These are phyloP conservation scores for Vanderwaltozyma verrucispora DNA, from an alignment of 805 yeast species.

Conservation along the genomic window DNA sequence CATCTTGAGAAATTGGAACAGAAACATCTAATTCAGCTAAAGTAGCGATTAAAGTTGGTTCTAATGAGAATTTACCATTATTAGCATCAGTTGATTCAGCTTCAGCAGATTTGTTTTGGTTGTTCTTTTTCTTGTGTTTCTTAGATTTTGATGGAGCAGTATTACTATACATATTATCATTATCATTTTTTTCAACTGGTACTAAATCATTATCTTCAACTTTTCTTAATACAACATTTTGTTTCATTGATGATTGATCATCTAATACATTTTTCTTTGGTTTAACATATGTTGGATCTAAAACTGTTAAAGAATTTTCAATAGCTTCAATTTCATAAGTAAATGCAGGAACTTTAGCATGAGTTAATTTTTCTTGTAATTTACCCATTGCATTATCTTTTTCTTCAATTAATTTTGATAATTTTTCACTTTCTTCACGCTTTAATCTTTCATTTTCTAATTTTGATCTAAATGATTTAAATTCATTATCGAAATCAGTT, in stretches of 20 bases:
- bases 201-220: slow-evolving; percentile 56
- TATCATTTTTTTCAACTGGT: slow-evolving; percentile 32
- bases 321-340: slow-evolving; percentile 66
- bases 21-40: slow-evolving; percentile 67
- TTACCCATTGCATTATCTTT: slow-evolving; percentile 45
- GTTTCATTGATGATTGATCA: slow-evolving; percentile 24
- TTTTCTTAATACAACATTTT: slow-evolving; percentile 35
- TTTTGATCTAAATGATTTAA: slow-evolving; percentile 56
- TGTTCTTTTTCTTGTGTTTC: slow-evolving; percentile 42
- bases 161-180: slow-evolving; percentile 41
- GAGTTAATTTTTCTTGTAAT: slow-evolving; percentile 61
- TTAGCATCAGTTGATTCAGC: slow-evolving; percentile 7
- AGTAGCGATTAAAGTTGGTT: slow-evolving; percentile 68
- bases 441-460: slow-evolving; percentile 68
- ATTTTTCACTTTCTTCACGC: slow-evolving; percentile 43
- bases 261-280: slow-evolving; percentile 32
- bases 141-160: slow-evolving; percentile 39
- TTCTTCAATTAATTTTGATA: slow-evolving; percentile 37
- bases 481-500: slow-evolving; percentile 66
- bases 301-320: slow-evolving; percentile 57
- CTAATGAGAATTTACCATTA: slow-evolving; percentile 51
- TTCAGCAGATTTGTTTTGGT: slow-evolving; percentile 17
- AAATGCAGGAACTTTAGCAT: slow-evolving; percentile 76
- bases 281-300: slow-evolving; percentile 70
- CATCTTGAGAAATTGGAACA: slow-evolving; percentile 69